Evolutionary conservation across 257 asterid species (phyloP).

Genomic region (Anisodus tanguticus): DNA sequence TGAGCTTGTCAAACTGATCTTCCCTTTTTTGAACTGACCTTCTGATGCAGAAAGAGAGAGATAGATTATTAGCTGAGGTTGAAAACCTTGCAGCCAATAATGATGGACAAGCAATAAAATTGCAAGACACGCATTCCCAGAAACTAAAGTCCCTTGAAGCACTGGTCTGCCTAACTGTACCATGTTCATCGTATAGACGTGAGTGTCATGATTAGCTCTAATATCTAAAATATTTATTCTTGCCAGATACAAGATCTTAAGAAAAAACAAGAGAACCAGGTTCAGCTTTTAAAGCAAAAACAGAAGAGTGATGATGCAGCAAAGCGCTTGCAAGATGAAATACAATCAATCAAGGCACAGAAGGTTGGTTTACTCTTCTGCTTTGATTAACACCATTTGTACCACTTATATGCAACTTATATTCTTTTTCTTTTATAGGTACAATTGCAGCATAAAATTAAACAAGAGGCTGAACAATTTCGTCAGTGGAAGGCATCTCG

Average conservation of each 20-base stretch:
- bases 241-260: conserved; percentile 92
- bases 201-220: conserved; percentile 17
- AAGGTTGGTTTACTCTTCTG: conserved; percentile 57
- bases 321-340: conserved; percentile 86
- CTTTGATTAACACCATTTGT: conserved; percentile 7
- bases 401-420: conserved; percentile 18
- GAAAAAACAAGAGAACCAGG: conserved; percentile 96
- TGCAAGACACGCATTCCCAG: conserved; percentile 87
- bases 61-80: conserved; percentile 81
- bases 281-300: conserved; percentile 89
- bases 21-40: conserved; percentile 22
- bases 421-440: conserved; percentile 56
- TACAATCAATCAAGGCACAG: conserved; percentile 93
- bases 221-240: background rate
- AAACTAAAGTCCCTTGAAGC: conserved; percentile 85
- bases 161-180: conserved; percentile 74
- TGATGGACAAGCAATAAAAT: conserved; percentile 83
- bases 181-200: background rate
- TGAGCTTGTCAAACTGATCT: conserved; percentile 31
- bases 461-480: conserved; percentile 98
- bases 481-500: conserved; percentile 98
- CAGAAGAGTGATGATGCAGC: conserved; percentile 99
- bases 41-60: conserved; percentile 75
- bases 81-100: conserved; percentile 89
- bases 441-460: conserved; percentile 91